Evolutionary conservation across 495 filamentous ascomycete genomes (phyloP), one percentile per base, ranked within the genome.

Genomic region (Aspergillus homomorphus): DNA sequence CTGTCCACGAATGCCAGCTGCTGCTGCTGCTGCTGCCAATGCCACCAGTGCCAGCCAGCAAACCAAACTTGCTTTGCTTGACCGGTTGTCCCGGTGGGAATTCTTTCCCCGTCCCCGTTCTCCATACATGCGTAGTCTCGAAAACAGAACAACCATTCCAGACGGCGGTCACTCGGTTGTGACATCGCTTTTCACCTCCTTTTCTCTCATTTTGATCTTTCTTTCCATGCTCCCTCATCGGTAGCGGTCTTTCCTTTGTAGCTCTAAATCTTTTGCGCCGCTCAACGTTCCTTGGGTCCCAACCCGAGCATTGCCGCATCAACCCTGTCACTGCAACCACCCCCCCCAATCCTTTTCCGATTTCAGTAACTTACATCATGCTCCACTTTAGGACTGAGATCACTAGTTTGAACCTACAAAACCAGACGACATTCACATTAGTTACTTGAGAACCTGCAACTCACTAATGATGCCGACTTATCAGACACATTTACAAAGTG

Each of bases 41-140:
- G 33, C 33, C 33, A 38, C 22, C 38, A 21, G 16, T 43, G 50
- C 46, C 30, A 16, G 28, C 41, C 28, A 59, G 14, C 46, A 21
- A 26, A 22, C 44, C 14, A 50, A 10, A 50, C 46, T 26, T 50
- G 21, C 24, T 23, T 24, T 18, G 21, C 16, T 51, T 51, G 48
- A 51, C 48, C 48, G 48, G 48, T 51, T 51, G 48, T 51, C 24
- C 48, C 23, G 48, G 48, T 51, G 48, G 48, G 48, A 51, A 51
- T 38, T 38, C 33, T 38, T 38, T 38, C 33, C 33, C 33, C 33
- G 12, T 38, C 33, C 10, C 33, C 33, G 33, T 38, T 28, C 4
- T 28, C 26, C 26, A 28, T 28, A 9, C 26, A 28, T 28, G n/a
- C n/a, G 4, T 28, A 28, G 4, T 28, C 26, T 9, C 4, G 3